A percentile compares a stretch with the other conserved stretches of the same genome.
phyloP scores from a whole-genome alignment of 306 rosid genomes.

The Cucurbita pepo region DNA sequence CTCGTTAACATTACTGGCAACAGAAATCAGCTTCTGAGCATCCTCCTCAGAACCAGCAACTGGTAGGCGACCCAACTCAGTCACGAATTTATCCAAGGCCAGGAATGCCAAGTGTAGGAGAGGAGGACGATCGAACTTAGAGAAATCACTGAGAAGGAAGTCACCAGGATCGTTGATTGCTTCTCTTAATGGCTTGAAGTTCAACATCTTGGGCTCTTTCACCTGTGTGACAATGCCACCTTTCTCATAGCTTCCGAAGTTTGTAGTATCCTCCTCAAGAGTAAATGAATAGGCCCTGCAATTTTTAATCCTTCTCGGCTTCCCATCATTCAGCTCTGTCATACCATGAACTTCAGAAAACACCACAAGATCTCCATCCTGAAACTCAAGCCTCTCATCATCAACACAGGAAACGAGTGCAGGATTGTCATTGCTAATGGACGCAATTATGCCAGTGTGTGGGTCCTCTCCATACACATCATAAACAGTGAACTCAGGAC shows the following conservation, averaged over 20 bases:
- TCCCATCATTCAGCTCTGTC: slow-evolving; percentile 79
- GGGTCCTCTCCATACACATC: slow-evolving; percentile 94
- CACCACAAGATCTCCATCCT: slow-evolving; percentile 87
- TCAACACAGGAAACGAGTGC: slow-evolving; percentile 68
- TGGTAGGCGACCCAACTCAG: slow-evolving; percentile 54
- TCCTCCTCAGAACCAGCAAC: slow-evolving; percentile 72
- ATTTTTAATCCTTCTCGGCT: slow-evolving; percentile 57
- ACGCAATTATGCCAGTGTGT: slow-evolving; percentile 69
- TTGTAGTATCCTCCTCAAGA: slow-evolving; percentile 73
- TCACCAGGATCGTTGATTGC: slow-evolving; percentile 67
- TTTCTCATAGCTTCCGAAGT: slow-evolving; percentile 50
- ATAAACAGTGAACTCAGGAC: slow-evolving; percentile 75
- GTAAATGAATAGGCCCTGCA: slow-evolving; percentile 63
- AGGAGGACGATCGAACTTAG: slow-evolving; percentile 72
- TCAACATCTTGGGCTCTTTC: slow-evolving; percentile 63
- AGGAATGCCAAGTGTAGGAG: slow-evolving; percentile 66
- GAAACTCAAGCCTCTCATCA: slow-evolving; percentile 85
- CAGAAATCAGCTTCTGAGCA: slow-evolving; percentile 48
- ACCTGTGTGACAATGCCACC: slow-evolving; percentile 86
- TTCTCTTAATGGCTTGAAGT: slow-evolving; percentile 54
- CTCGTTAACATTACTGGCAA: slow-evolving; percentile 42
- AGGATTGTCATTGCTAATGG: slow-evolving; percentile 67
- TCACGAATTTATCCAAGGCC: slow-evolving; percentile 55
- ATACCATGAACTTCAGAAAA: slow-evolving; percentile 86
- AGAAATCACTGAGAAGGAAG: slow-evolving; percentile 78